Base-by-base conservation (phyloP, 257 asterid genomes). In the Pogostemon cablin region DNA sequence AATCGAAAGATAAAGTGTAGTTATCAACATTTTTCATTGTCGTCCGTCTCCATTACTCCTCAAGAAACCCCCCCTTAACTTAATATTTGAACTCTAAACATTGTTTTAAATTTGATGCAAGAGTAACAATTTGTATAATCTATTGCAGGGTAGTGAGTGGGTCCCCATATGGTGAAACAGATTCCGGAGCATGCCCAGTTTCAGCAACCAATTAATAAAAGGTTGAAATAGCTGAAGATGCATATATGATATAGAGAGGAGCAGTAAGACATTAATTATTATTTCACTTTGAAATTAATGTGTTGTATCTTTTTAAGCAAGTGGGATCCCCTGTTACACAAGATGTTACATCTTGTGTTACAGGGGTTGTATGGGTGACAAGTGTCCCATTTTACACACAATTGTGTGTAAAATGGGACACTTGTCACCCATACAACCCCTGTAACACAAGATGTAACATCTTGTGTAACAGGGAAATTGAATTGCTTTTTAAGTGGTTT, bases 151-250 rank as follows among this genome's bases (percentile, higher is more conserved):
- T 77, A 25, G 70, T 82, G 20, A 75, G 62, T 69, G 72, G 80
- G 57, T 77, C 84, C 46, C 96, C 98, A 55, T 92, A 92, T 41
- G 69, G 60, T 39, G 84, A 55, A 8, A 70, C 58, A 72, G 95
- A 58, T 64, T 77, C 85, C 5, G 86, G 85, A 56, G 80, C 86
- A 7, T 76, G 72, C 77, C 82, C 86, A 44, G 81, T 80, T 15
- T 77, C 77, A 12, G 84, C 86, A 35, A 73, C 56, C 68, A 81
- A 67, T 46, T 61, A 61, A 61, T 87, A 57, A 79, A 46, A 41
- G 44, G 38, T 9, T 68, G 57, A 60, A 38, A 52, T 49, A 63
- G 52, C 73, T 20, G 55, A 62, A 74, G 70, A 42, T 64, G 76
- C 68, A 70, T 56, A 81, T 72, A 47, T 67, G 70, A 52, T 71